A percentile compares a stretch with the other conserved stretches of the same genome.
Evolutionary conservation across 1,284 basidiomycete genomes (phyloP).

Genomic region (Ustilago nuda): DNA sequence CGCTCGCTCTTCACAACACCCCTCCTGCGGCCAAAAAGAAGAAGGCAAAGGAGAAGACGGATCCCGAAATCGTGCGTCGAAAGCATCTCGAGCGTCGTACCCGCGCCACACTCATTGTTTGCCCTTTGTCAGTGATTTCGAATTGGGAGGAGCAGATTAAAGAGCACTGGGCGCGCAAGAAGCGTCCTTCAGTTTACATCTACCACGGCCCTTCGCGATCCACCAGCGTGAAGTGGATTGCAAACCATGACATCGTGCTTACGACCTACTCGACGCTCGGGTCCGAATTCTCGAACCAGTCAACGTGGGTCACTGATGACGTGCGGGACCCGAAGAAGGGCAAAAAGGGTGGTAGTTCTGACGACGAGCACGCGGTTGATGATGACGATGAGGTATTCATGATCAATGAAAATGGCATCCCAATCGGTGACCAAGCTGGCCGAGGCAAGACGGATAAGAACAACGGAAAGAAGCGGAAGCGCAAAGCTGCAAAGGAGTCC

Average conservation of each 20-base stretch:
- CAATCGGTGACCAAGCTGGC: conserved; percentile 18
- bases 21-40: conserved; percentile 31
- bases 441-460: conserved; percentile 57
- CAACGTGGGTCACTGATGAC: conserved; percentile 55
- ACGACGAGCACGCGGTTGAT: conserved; percentile 71
- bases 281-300: conserved; percentile 91
- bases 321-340: conserved; percentile 25
- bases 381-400: conserved; percentile 74
- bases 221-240: conserved; percentile 83
- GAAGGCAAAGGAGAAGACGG: conserved; percentile 72
- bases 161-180: conserved; percentile 76
- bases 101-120: conserved; percentile 93
- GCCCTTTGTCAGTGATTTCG: conserved; percentile 93
- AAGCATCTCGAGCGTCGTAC: conserved; percentile 72
- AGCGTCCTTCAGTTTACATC: conserved; percentile 79
- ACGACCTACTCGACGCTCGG: conserved; percentile 97
- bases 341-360: conserved; percentile 21
- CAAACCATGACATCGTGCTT: conserved; percentile 95
- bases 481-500: conserved; percentile 73
- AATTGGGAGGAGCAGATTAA: conserved; percentile 99
- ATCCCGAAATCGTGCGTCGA: conserved; percentile 51
- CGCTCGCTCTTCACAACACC: conserved; percentile 39
- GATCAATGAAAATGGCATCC: conserved; percentile 76
- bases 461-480: conserved; percentile 71
- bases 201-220: conserved; percentile 94